Base-by-base conservation (phyloP, 23 red algal species). In the Pyropia yezoensis region DNA sequence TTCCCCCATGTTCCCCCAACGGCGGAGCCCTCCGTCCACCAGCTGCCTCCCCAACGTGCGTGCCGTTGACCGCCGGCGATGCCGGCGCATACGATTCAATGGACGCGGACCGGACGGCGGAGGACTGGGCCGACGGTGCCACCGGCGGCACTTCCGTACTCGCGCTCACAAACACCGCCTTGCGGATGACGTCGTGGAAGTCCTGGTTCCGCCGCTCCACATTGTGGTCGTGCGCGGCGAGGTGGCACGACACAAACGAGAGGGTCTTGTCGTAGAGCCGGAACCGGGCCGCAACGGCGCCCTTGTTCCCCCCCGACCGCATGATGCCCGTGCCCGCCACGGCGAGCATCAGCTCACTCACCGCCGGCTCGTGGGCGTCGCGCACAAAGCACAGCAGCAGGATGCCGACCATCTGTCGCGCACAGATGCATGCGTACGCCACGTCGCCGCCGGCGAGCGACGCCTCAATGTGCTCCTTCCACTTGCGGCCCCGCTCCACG, bases 231-330 rank as follows among this genome's bases (percentile, higher is more conserved):
- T 90, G 84, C 1, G 93, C 93, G 20, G 84, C 74, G 49, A 97
- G 61, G 53, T 97, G 93, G 54, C 85, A 97, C 18, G 83, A 65
- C 30, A 90, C 93, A 67, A 74, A 87, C 27, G 78, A 82, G 24
- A 97, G 61, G 65, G 72, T 82, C 15, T 66, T 75, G 62, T 88
- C 85, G 55, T 89, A 87, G 33, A 97, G 72, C n/a, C 70, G 61
- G 62, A 97, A 90, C 14, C 93, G 64, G 14, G 75, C 70, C 1
- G 87, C 93, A 29, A 97, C 63, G 58, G 71, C 93, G 54, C 93
- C 93, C 69, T 97, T 97, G 75, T 97, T 97, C 19, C 93, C 93
- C 21, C 77, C 85, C 6, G 77, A 47, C 49, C 82, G 77, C n/a
- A 89, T 53, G 30, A 97, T 78, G 18, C 93, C 93, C 15, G 93